A percentile compares a stretch with the other conserved stretches of the same genome.
phyloP scores from a whole-genome alignment of 2,329 filamentous ascomycete species.

The Sporothrix dimorphospora region DNA sequence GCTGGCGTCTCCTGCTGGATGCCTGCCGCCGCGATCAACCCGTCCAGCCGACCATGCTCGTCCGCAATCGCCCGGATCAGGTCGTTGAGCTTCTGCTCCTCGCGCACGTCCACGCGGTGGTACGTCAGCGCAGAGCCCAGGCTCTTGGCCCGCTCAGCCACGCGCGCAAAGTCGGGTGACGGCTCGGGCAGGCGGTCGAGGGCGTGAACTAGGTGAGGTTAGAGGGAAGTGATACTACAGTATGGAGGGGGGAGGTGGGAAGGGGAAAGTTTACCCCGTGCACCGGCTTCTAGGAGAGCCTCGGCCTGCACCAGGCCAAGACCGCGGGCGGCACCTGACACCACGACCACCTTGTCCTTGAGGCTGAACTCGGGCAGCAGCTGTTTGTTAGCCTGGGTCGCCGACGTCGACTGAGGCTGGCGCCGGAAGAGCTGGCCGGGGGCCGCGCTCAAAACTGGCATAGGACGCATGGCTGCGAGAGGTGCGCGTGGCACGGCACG shows the following conservation, averaged over 20 bases:
- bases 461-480: background rate
- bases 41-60: slow-evolving; percentile 73
- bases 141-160: slow-evolving; percentile 64
- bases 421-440: background rate
- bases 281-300: slow-evolving; percentile 78
- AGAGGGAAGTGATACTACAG: background rate
- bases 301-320: slow-evolving; percentile 78
- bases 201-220: slow-evolving; percentile 52
- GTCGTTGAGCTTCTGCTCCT: slow-evolving; percentile 67
- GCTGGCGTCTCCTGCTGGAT: slow-evolving; percentile 85
- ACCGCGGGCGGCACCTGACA: slow-evolving; percentile 77
- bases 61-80: slow-evolving; percentile 71
- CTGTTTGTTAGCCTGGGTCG: slow-evolving; percentile 14
- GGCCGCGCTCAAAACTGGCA: background rate
- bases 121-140: slow-evolving; percentile 73
- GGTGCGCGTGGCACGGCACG: background rate
- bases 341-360: slow-evolving; percentile 71
- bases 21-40: slow-evolving; percentile 69
- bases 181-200: slow-evolving; percentile 65
- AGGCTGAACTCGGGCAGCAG: slow-evolving; percentile 75
- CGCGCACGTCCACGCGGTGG: slow-evolving; percentile 77
- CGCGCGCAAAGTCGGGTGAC: slow-evolving; percentile 60
- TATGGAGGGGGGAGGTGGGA: slow-evolving; percentile 23
- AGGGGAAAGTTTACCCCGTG: slow-evolving; percentile 52
- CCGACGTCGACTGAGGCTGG: background rate